Evolutionary conservation across 345 rosid genomes (phyloP).

Genomic region (Ceriops tagal): DNA sequence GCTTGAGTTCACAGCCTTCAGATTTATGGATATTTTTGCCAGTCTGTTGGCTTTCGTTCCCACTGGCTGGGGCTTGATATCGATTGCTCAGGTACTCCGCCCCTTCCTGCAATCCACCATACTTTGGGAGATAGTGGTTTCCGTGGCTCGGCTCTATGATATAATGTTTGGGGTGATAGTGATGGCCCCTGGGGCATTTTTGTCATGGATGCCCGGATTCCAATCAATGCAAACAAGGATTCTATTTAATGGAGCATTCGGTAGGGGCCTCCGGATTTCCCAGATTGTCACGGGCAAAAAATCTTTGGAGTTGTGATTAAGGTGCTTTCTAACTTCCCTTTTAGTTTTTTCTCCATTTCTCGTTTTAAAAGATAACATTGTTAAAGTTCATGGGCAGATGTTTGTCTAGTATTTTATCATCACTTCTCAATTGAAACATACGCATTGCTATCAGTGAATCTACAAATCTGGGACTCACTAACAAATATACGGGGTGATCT

Average conservation of each 20-base stretch:
- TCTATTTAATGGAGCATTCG: slow-evolving; percentile 83
- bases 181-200: slow-evolving; percentile 79
- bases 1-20: slow-evolving; percentile 63
- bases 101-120: slow-evolving; percentile 57
- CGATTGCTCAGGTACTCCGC: slow-evolving; percentile 69
- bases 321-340: slow-evolving; percentile 22
- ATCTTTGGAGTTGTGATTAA: slow-evolving; percentile 36
- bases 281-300: slow-evolving; percentile 79
- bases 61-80: slow-evolving; percentile 82
- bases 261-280: slow-evolving; percentile 81
- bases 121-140: slow-evolving; percentile 68
- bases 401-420: too few relatives aligned
- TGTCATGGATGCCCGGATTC: slow-evolving; percentile 93
- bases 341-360: background rate
- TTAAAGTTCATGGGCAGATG: background rate
- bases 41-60: slow-evolving; percentile 85
- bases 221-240: slow-evolving; percentile 91
- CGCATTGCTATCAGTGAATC: background rate
- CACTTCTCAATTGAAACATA: too few relatives aligned
- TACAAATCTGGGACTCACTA: background rate
- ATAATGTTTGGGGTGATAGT: slow-evolving; percentile 72
- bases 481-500: background rate
- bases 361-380: background rate
- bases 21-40: slow-evolving; percentile 59
- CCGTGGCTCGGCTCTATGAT: slow-evolving; percentile 80